Conservation (phyloP, 805 yeast genomes). For the Saturnispora dispora region DNA sequence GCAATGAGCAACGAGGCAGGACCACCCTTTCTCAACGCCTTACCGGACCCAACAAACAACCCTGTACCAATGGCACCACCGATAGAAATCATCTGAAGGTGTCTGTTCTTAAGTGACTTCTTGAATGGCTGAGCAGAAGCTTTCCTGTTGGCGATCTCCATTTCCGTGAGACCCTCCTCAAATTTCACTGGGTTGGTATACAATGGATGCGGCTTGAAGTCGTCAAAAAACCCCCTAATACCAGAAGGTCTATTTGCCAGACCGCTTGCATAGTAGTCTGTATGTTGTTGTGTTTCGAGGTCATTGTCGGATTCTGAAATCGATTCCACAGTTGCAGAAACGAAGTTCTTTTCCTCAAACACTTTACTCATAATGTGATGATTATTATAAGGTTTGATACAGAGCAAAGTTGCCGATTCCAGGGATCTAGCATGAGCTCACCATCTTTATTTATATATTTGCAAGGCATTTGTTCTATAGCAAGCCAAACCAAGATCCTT, state of each 20-base stretch:
- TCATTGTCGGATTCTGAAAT: neutral
- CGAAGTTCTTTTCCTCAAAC: neutral
- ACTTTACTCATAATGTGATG: neutral
- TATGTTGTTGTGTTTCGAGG: neutral
- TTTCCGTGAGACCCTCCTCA: slow-evolving; percentile 33
- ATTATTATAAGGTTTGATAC: neutral
- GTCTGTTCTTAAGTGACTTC: slow-evolving; percentile 47
- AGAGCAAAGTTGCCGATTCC: no score
- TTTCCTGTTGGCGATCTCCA: slow-evolving; percentile 34
- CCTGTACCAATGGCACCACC: slow-evolving; percentile 81
- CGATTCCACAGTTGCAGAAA: neutral
- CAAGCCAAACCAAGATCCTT: neutral
- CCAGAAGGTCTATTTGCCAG: neutral
- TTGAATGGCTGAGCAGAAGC: slow-evolving; percentile 39
- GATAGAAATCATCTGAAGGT: slow-evolving; percentile 67
- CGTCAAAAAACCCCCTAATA: slow-evolving; percentile 15
- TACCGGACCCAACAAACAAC: slow-evolving; percentile 61
- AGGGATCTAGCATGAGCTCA: no score
- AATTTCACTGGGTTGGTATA: slow-evolving; percentile 20
- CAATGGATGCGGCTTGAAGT: slow-evolving; percentile 17
- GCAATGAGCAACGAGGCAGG: slow-evolving; percentile 60
- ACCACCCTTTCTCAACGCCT: slow-evolving; percentile 50
- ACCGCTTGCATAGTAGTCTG: neutral
- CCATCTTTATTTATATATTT: no score
- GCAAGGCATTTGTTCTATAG: no score